A percentile compares a stretch with the other conserved stretches of the same genome.
Conservation (phyloP, 768 basidiomycete genomes). For the Leccinum subtestaceum region DNA sequence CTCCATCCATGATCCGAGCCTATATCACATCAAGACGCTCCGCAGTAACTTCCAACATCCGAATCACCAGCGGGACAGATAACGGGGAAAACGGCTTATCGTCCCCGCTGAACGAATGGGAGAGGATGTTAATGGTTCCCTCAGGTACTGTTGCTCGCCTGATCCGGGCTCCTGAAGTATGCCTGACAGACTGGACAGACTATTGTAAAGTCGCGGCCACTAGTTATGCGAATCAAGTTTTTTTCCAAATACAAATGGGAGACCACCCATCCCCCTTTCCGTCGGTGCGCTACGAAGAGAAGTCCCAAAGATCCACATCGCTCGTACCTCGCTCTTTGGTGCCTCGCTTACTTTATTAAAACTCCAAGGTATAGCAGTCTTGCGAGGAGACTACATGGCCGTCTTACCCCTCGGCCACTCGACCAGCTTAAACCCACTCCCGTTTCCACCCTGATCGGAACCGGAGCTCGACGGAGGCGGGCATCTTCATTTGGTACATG, state of each 20-base stretch:
- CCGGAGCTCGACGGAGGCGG: background rate
- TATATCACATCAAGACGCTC: too few relatives aligned
- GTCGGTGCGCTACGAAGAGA: background rate
- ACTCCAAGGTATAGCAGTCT: too few relatives aligned
- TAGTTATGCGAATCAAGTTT: background rate
- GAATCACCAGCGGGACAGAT: too few relatives aligned
- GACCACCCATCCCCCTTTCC: background rate
- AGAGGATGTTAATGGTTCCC: too few relatives aligned
- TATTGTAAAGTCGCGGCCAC: too few relatives aligned
- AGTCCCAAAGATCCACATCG: background rate
- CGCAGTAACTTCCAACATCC: too few relatives aligned
- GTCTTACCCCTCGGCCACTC: background rate
- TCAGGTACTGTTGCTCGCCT: too few relatives aligned
- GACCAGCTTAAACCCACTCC: background rate
- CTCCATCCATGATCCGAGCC: too few relatives aligned
- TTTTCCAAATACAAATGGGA: background rate
- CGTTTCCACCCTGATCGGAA: background rate
- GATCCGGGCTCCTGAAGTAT: too few relatives aligned
- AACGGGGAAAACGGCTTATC: too few relatives aligned
- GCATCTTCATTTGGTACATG: background rate
- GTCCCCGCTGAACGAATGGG: too few relatives aligned
- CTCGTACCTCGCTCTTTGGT: background rate
- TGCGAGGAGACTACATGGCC: background rate
- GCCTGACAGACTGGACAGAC: too few relatives aligned
- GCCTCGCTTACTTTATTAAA: background rate